phyloP scores from a whole-genome alignment of 345 rosid species.

The Syzygium aqueum region DNA sequence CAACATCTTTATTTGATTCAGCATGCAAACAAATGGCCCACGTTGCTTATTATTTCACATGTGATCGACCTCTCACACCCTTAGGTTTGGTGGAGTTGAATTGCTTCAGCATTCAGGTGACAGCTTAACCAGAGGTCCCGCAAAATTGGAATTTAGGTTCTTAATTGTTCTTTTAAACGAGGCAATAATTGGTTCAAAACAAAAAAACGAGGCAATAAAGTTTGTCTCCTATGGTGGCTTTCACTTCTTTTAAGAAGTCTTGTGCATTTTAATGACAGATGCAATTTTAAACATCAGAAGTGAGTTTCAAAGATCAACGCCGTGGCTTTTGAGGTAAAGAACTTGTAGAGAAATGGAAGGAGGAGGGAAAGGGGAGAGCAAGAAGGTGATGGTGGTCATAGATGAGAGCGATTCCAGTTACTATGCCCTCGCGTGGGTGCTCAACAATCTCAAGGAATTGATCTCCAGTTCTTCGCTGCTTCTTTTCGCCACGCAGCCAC shows the following conservation, averaged over 20 bases:
- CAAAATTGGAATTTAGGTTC: background rate
- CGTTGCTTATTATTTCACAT: background rate
- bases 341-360: background rate
- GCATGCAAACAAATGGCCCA: background rate
- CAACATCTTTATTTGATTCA: background rate
- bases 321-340: background rate
- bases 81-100: background rate
- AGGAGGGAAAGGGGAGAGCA: conserved; percentile 9
- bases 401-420: conserved; percentile 40
- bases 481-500: conserved; percentile 27
- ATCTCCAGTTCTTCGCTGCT: conserved; percentile 12
- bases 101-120: background rate
- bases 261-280: background rate
- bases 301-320: background rate
- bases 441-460: conserved; percentile 29
- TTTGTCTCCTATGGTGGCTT: background rate
- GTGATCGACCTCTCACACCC: background rate
- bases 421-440: conserved; percentile 36
- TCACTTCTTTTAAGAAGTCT: background rate
- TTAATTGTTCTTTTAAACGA: background rate
- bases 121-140: background rate
- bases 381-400: conserved; percentile 45
- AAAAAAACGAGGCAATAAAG: background rate
- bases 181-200: no score
- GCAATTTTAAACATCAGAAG: background rate